Conservation (phyloP, 2,329 filamentous ascomycete species). For the Aspergillus vadensis region DNA sequence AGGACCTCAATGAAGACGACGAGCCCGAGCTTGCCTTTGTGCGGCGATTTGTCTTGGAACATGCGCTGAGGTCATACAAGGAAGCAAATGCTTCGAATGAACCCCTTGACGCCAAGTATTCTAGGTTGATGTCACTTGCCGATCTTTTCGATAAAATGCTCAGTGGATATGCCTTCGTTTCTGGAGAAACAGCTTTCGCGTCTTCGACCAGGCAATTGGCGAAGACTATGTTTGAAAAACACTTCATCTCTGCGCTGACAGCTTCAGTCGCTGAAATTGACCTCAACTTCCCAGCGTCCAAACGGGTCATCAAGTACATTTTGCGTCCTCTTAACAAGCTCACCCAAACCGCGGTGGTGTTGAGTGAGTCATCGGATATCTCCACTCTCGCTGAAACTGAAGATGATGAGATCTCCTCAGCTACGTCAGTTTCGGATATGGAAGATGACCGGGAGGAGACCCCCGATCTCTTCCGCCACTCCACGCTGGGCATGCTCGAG, state of each 20-base stretch:
- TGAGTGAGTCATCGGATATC: conserved; percentile 80
- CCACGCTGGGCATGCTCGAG: conserved; percentile 91
- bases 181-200: conserved; percentile 48
- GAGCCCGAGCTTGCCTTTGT: conserved; percentile 73
- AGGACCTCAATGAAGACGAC: conserved; percentile 40
- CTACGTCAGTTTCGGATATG: conserved; percentile 84
- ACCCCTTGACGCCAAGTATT: conserved; percentile 80
- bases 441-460: conserved; percentile 90
- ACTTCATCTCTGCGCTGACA: conserved; percentile 85
- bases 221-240: conserved; percentile 98
- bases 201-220: conserved; percentile 79
- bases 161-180: conserved; percentile 71
- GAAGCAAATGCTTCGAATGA: conserved; percentile 80
- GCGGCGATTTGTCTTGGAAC: conserved; percentile 91
- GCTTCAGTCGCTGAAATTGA: conserved; percentile 93
- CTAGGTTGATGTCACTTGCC: conserved; percentile 80
- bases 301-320: conserved; percentile 94
- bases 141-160: conserved; percentile 94
- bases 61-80: conserved; percentile 87
- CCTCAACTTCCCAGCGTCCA: conserved; percentile 88
- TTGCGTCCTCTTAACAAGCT: conserved; percentile 84
- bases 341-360: conserved; percentile 79
- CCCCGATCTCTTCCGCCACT: conserved; percentile 95
- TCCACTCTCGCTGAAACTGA: conserved; percentile 68
- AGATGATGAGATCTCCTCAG: conserved; percentile 84